Evolutionary conservation across 192 early-diverging fungal species (phyloP).

Genomic region (Coemansia javaensis): DNA sequence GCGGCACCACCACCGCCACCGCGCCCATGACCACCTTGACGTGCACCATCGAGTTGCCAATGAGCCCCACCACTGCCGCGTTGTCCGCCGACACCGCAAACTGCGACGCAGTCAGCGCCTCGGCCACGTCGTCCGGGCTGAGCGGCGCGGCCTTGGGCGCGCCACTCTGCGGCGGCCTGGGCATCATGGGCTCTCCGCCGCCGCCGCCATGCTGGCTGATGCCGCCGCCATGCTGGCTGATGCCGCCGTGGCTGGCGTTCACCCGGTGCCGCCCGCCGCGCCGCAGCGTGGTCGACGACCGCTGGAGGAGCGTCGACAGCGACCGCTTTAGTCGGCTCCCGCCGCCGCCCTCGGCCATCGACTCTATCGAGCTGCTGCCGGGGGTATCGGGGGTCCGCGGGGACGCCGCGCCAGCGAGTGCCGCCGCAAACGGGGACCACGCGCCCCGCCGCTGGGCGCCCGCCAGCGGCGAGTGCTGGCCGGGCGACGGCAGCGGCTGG

Average conservation of each 20-base stretch:
- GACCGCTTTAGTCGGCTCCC: conserved; percentile 38
- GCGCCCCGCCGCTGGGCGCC: background rate
- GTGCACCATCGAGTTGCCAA: conserved; percentile 48
- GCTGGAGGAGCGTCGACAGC: conserved; percentile 33
- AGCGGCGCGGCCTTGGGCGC: conserved; percentile 2
- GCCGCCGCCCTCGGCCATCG: conserved; percentile 1
- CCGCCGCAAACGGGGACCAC: background rate
- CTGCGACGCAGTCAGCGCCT: conserved; percentile 23
- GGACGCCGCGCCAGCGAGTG: background rate
- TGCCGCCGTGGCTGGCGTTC: background rate
- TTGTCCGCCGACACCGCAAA: conserved; percentile 19
- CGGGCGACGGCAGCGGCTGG: no score
- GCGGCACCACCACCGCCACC: conserved; percentile 20
- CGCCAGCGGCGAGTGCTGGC: background rate
- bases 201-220: no score
- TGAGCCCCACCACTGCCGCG: conserved; percentile 21
- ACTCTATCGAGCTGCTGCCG: conserved; percentile 19
- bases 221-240: no score
- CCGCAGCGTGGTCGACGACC: conserved; percentile 36
- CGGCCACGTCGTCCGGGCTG: conserved; percentile 1
- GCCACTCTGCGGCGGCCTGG: conserved; percentile 3
- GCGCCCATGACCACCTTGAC: conserved; percentile 42
- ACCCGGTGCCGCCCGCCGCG: conserved; percentile 4
- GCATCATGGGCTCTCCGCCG: conserved; percentile 6
- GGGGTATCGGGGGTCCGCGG: background rate